Conservation (phyloP, 257 asterid genomes). For the Paraleonurus japonicus region DNA sequence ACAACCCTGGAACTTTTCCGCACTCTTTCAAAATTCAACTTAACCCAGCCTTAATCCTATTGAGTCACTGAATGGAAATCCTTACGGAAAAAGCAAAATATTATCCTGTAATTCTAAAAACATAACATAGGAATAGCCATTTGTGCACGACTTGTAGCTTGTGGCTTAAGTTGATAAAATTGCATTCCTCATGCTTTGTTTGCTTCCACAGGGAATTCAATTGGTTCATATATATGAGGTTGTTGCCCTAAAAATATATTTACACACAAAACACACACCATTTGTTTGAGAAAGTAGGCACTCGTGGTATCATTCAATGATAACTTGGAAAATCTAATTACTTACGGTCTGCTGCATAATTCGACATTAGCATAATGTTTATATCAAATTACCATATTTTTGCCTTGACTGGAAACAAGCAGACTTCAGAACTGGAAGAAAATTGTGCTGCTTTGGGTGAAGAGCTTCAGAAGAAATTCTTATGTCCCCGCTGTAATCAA, state of each 20-base stretch:
- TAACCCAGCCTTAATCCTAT: background rate
- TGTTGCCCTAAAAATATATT: no score
- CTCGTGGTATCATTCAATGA: background rate
- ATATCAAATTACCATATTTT: constrained; percentile 17
- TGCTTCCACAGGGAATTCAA: background rate
- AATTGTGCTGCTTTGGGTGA: constrained; percentile 55
- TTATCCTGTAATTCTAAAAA: background rate
- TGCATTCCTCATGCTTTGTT: background rate
- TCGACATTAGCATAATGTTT: constrained; percentile 18
- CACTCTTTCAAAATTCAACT: background rate
- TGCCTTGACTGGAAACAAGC: constrained; percentile 72
- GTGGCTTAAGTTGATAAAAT: background rate
- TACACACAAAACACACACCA: no score
- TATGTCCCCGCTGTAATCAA: constrained; percentile 60
- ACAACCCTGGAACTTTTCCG: background rate
- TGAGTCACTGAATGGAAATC: background rate
- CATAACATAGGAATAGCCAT: no score
- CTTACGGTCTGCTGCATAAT: background rate
- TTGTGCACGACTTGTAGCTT: background rate
- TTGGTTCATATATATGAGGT: background rate
- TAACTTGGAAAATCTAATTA: background rate
- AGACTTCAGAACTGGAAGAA: constrained; percentile 59
- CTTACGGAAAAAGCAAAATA: background rate
- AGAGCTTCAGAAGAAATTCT: constrained; percentile 66
- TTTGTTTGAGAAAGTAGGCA: no score